Evolutionary conservation across 2,329 filamentous ascomycete species (phyloP), one percentile per base, ranked within the genome.

Genomic region (Aspergillus candidus): DNA sequence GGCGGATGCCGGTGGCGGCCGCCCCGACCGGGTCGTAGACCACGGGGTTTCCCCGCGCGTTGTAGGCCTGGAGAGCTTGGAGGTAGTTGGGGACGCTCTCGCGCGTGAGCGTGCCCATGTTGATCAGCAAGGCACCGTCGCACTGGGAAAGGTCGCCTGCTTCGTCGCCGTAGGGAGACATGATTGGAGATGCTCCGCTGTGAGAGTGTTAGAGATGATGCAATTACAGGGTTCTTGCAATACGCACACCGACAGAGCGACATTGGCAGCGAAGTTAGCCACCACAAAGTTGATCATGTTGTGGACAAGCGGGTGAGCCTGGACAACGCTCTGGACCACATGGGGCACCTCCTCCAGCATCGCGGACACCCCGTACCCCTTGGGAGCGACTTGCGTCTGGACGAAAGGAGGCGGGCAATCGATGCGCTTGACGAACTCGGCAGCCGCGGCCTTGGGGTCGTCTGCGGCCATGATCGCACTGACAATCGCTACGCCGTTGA

Each of bases 241-340:
- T 27, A 54, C 64, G 59, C 53, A 72, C 70, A 94, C 76, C 30
- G 84, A 80, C 12, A 96, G 76, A 32, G 88, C 88, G 3, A 96
- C 84, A 60, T 94, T 96, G 41, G 93, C 91, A 12, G 90, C 87
- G 58, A 97, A 86, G 69, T 96, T 95, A 60, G 95, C 89, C 15
- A 96, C 91, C 0, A 97, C 91, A 41, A 90, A 76, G 63, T 97
- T 97, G 41, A 93, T 97, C 88, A 97, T 97, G 69, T 95, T 96
- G 69, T 97, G 91, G 40, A 85, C 86, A 15, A 97, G 75, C 0
- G 90, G 89, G 44, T 78, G 83, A 35, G 69, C 73, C 2, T 72
- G 63, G 4, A 78, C 78, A 38, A 95, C 77, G 5, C 74, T 72
- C 47, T 71, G 72, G 35, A 94, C 72, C 13, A 86, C 68, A 3